These are phyloP conservation scores for Capronia coronata DNA, from an alignment of 2,329 filamentous ascomycete genomes.

Conservation along the genomic window DNA sequence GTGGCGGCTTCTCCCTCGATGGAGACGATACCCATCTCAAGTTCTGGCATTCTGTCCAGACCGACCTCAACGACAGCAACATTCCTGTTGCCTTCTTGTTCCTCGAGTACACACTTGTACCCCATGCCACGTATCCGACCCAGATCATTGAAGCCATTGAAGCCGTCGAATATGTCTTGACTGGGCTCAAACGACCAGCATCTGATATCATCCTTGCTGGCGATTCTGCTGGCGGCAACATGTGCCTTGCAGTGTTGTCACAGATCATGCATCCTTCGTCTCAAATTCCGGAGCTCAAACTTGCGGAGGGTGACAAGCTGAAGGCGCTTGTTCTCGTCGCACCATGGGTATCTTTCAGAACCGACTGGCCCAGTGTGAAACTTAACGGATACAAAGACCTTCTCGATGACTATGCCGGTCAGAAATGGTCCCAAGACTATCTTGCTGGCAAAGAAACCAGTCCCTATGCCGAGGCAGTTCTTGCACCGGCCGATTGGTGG, in stretches of 20 bases:
- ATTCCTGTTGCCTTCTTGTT: constrained; percentile 47
- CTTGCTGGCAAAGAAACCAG: constrained; percentile 15
- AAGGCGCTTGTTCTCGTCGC: constrained; percentile 50
- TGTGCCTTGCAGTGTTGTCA: constrained; percentile 30
- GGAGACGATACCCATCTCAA: constrained; percentile 24
- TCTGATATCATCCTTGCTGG: constrained; percentile 38
- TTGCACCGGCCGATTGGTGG: constrained; percentile 24
- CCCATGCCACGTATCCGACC: constrained; percentile 39
- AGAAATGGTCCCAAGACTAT: constrained; percentile 17
- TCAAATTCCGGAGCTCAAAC: constrained; percentile 28
- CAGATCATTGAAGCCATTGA: constrained; percentile 40
- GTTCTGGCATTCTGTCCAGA: constrained; percentile 23
- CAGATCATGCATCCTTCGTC: constrained; percentile 48
- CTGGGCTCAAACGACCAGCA: constrained; percentile 32
- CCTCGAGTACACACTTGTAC: constrained; percentile 55
- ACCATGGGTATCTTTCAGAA: constrained; percentile 53
- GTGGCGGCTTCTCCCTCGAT: constrained; percentile 26
- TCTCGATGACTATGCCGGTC: constrained; percentile 7
- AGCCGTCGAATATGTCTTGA: constrained; percentile 37
- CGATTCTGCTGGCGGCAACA: constrained; percentile 42
- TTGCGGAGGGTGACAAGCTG: constrained; percentile 36
- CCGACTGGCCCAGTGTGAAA: constrained; percentile 20
- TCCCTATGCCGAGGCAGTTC: constrained; percentile 19
- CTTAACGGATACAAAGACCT: constrained; percentile 22
- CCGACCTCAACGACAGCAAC: constrained; percentile 29